Evolutionary conservation across 148 eudicot species (phyloP).

Genomic region (Persicaria maculosa): DNA sequence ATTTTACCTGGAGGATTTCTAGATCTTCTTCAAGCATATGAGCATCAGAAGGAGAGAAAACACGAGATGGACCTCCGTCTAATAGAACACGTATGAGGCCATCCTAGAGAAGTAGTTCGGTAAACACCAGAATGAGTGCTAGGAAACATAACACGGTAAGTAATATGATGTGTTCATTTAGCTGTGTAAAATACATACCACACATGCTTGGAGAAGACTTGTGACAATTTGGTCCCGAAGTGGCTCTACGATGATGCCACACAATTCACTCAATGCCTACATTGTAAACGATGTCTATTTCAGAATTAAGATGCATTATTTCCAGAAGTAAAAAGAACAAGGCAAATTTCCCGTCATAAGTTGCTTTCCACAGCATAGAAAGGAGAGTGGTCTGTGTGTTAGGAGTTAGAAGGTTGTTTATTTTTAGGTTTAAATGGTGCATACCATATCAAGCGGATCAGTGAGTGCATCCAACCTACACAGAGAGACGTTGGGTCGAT

Average conservation of each 20-base stretch:
- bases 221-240: conserved; percentile 89
- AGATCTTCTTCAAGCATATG: conserved; percentile 84
- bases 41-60: conserved; percentile 65
- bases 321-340: too few relatives aligned
- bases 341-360: not conserved
- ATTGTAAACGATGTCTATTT: conserved; percentile 12
- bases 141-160: not conserved
- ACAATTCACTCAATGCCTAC: conserved; percentile 81
- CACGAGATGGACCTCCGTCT: conserved; percentile 91
- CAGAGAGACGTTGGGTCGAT: conserved; percentile 79
- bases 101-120: conserved; percentile 43
- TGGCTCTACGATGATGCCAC: conserved; percentile 71
- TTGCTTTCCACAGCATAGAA: too few relatives aligned
- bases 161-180: not conserved
- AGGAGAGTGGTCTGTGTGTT: too few relatives aligned
- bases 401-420: too few relatives aligned
- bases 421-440: too few relatives aligned
- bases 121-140: conserved; percentile 3
- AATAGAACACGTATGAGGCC: conserved; percentile 78
- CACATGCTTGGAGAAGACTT: conserved; percentile 90
- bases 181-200: conserved; percentile 32
- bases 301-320: not conserved
- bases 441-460: conserved; percentile 89
- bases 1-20: conserved; percentile 72
- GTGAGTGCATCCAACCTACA: conserved; percentile 74